Evolutionary conservation across 441 rosid genomes (phyloP).

Genomic region (Populus tomentosa): DNA sequence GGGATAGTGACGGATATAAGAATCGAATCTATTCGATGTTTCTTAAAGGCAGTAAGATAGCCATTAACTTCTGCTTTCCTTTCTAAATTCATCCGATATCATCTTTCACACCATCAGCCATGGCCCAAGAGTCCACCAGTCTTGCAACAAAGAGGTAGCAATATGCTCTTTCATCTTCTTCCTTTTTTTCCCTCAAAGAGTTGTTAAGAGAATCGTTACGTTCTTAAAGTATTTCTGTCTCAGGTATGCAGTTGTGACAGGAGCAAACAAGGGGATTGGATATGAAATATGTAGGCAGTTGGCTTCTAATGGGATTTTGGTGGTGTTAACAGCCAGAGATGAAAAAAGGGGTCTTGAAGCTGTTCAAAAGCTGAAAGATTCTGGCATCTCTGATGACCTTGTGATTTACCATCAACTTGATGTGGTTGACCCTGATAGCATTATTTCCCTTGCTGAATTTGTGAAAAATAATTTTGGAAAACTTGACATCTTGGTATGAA

Average conservation of each 20-base stretch:
- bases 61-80: background rate
- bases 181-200: too few relatives aligned
- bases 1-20: background rate
- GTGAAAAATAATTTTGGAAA: slow-evolving; percentile 32
- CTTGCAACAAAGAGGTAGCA: slow-evolving; percentile 15
- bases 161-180: background rate
- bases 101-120: background rate
- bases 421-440: slow-evolving; percentile 28
- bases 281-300: slow-evolving; percentile 36
- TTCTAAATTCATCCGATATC: background rate
- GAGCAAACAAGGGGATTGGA: slow-evolving; percentile 33
- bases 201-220: background rate
- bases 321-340: slow-evolving; percentile 46
- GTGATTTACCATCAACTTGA: slow-evolving; percentile 45
- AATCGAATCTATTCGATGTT: background rate
- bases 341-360: slow-evolving; percentile 45
- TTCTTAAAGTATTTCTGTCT: background rate
- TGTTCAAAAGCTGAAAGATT: slow-evolving; percentile 28
- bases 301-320: slow-evolving; percentile 38
- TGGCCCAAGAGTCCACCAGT: slow-evolving; percentile 9
- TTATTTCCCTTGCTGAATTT: slow-evolving; percentile 37
- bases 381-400: slow-evolving; percentile 22
- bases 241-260: slow-evolving; percentile 31
- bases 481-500: slow-evolving; percentile 45
- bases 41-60: background rate